Base-by-base conservation (phyloP, 495 filamentous ascomycete genomes). In the Penicillium egyptiacum region DNA sequence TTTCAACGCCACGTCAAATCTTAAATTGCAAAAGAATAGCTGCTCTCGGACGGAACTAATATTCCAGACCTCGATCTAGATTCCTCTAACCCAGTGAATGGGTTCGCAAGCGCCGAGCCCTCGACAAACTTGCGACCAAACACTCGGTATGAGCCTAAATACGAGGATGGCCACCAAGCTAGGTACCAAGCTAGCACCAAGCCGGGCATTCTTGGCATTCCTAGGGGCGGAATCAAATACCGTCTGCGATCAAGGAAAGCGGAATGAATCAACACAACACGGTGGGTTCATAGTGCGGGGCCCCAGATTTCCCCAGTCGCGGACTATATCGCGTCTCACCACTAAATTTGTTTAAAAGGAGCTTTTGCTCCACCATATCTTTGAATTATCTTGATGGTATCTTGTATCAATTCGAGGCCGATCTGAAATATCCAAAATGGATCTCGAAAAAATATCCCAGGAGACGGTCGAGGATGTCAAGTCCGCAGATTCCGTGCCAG, bases 381-480 rank as follows among this genome's bases (percentile, higher is more conserved):
- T 20, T 49, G 46, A 8, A 26, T 7, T 5, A 25, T 40, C 14
- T 10, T 8, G 8, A 6, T 40, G n/a, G 8, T 9, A 9, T 10
- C 20, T 50, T 4, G 20, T 22, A 26, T 23, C 19, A 14, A 37
- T 12, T 37, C 10, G 22, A 50, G 33, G 22, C 10, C 5, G 0
- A 16, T 25, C 22, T 33, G 11, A 23, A 25, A 16, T 31, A 37
- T 41, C 55, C 45, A 47, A 20, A 17, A 64, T 64, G 61, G 57
- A 57, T 28, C 26, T 30, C 6, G 53, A 59, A 44, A 65, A 60
- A 39, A n/a, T 19, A n/a, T 17, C 30, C 41, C 53, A 60, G 5
- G 59, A 65, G 37, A 56, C 35, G 14, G 52, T 59, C 28, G 63
- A 63, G 49, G 39, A 56, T 33, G 20, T 60, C 41, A 59, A 64